These are phyloP conservation scores for Flueggea neowawraea DNA, from an alignment of 441 rosid genomes.

Conservation along the genomic window DNA sequence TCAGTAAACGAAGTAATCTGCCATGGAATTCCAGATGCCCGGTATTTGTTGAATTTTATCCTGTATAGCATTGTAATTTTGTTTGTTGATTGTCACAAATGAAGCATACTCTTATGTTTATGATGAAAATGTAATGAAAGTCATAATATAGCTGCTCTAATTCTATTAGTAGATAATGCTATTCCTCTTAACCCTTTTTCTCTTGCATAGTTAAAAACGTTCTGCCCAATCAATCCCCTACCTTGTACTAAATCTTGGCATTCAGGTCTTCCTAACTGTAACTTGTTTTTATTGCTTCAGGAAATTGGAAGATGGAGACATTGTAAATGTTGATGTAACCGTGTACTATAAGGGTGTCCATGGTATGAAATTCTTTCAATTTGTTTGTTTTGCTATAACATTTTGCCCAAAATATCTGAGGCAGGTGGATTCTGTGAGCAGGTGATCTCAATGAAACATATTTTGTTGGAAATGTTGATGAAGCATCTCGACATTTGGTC, in stretches of 20 bases:
- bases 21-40: conserved; percentile 98
- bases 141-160: too few relatives aligned
- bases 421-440: conserved; percentile 21
- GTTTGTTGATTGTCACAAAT: neutral
- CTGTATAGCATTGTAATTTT: neutral
- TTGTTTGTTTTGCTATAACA: neutral
- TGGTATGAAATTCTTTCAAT: conserved; percentile 45
- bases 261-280: too few relatives aligned
- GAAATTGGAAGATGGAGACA: conserved; percentile 92
- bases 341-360: conserved; percentile 91
- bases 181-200: too few relatives aligned
- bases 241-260: too few relatives aligned
- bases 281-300: conserved; percentile 35
- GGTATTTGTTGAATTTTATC: conserved; percentile 32
- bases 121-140: too few relatives aligned
- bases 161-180: too few relatives aligned
- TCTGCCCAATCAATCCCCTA: too few relatives aligned
- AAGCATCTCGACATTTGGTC: conserved; percentile 75
- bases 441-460: conserved; percentile 97
- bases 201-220: too few relatives aligned
- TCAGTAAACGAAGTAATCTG: conserved; percentile 98
- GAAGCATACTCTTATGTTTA: neutral
- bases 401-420: neutral
- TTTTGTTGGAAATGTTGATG: conserved; percentile 93
- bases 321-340: conserved; percentile 81